phyloP scores from a whole-genome alignment of 768 basidiomycete species.

The Rhizopogon rudus region DNA sequence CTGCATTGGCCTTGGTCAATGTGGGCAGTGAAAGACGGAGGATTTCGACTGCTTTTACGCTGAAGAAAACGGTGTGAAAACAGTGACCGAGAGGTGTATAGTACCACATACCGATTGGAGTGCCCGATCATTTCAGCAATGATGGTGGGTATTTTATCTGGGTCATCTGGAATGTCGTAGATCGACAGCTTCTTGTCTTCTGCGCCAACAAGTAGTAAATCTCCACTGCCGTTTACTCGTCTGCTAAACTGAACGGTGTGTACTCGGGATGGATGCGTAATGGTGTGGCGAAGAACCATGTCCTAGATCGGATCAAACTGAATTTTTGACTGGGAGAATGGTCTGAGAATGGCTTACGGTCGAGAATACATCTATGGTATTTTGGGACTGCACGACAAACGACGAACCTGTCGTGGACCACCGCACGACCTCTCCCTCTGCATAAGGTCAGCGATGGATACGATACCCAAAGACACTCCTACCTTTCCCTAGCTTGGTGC shows the following conservation, averaged over 20 bases:
- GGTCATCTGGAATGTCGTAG: slow-evolving; percentile 55
- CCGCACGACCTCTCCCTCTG: slow-evolving; percentile 90
- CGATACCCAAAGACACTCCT: slow-evolving; percentile 5
- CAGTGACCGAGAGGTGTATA: not conserved
- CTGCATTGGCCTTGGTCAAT: slow-evolving; percentile 7
- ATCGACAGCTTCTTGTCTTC: slow-evolving; percentile 88
- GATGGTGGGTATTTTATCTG: slow-evolving; percentile 44
- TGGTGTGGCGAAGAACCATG: slow-evolving; percentile 69
- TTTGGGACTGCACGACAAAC: slow-evolving; percentile 76
- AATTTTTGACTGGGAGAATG: not conserved
- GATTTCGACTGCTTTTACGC: slow-evolving; percentile 78
- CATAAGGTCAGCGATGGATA: not conserved
- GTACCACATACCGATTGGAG: slow-evolving; percentile 60
- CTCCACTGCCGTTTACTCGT: slow-evolving; percentile 49
- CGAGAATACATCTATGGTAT: slow-evolving; percentile 76
- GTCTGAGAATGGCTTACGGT: slow-evolving; percentile 41
- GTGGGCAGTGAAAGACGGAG: slow-evolving; percentile 55
- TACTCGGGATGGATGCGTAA: slow-evolving; percentile 76
- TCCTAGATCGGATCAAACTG: slow-evolving; percentile 39
- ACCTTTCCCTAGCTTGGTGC: slow-evolving; percentile 89
- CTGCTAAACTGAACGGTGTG: slow-evolving; percentile 79
- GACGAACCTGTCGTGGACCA: slow-evolving; percentile 78
- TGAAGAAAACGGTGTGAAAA: slow-evolving; percentile 22
- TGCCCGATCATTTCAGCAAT: slow-evolving; percentile 78
- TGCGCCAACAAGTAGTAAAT: slow-evolving; percentile 76